Percentiles rank a stretch among this genome's conserved stretches.
Evolutionary conservation across 192 early-diverging fungal genomes (phyloP).

Genomic region (Gaertneriomyces semiglobifer): DNA sequence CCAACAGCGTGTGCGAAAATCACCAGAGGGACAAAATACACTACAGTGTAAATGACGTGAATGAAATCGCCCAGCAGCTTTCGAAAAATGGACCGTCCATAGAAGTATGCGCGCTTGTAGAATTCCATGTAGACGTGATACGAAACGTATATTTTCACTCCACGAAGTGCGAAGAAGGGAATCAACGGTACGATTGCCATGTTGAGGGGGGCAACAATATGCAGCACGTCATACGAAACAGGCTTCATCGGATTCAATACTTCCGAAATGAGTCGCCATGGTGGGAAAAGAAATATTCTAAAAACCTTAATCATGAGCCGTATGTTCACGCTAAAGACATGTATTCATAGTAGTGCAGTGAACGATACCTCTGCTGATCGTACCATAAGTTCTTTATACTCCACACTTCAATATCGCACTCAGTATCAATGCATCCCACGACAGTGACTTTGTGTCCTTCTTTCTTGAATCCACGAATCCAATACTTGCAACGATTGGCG

Average conservation of each 20-base stretch:
- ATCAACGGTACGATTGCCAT: conserved; percentile 39
- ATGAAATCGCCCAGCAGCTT: conserved; percentile 33
- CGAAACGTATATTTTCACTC: conserved; percentile 50
- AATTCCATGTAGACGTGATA: conserved; percentile 53
- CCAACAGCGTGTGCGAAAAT: conserved; percentile 46
- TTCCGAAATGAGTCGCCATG: conserved; percentile 37
- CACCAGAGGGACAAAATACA: conserved; percentile 48
- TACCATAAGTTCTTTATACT: conserved; percentile 46
- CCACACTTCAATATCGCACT: conserved; percentile 39
- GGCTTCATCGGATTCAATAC: conserved; percentile 34
- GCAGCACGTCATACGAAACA: conserved; percentile 47
- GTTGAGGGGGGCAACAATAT: conserved; percentile 44
- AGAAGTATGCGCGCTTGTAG: conserved; percentile 47
- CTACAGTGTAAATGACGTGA: conserved; percentile 33
- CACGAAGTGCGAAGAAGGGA: conserved; percentile 40
- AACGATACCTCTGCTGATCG: conserved; percentile 36
- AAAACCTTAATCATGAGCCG: not conserved
- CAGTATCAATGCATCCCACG: conserved; percentile 36
- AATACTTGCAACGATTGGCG: conserved; percentile 51
- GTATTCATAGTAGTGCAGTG: not conserved
- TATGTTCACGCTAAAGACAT: conserved; percentile 6
- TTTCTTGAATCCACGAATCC: conserved; percentile 40
- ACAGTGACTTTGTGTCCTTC: conserved; percentile 49
- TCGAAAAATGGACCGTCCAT: conserved; percentile 3
- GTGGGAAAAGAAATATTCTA: conserved; percentile 49